phyloP scores from a whole-genome alignment of 2,329 filamentous ascomycete species.

The Pyricularia grisea region DNA sequence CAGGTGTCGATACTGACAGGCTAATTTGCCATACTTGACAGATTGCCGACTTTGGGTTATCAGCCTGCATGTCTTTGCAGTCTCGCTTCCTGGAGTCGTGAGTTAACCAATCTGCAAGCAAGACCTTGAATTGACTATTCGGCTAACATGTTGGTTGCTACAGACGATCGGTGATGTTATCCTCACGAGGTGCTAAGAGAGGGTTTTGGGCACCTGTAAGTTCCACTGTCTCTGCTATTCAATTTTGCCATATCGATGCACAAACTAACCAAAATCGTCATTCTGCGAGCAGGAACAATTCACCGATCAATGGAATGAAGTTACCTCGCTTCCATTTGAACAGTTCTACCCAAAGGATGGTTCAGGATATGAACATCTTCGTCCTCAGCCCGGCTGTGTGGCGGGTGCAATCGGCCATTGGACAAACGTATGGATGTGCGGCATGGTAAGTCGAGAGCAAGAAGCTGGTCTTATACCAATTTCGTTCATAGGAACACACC shows the following conservation, averaged over 20 bases:
- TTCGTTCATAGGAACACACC: background rate
- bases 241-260: background rate
- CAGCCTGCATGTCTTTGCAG: background rate
- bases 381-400: background rate
- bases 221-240: background rate
- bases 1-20: background rate
- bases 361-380: background rate
- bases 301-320: background rate
- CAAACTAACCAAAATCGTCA: background rate
- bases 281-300: background rate
- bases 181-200: background rate
- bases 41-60: background rate
- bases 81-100: background rate
- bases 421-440: background rate
- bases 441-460: background rate
- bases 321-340: background rate
- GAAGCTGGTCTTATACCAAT: no score
- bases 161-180: background rate
- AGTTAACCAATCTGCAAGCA: background rate
- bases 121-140: background rate
- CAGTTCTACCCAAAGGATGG: background rate
- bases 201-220: background rate
- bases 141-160: background rate
- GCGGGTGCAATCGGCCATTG: background rate
- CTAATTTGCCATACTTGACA: background rate